Percentiles rank a stretch among this genome's conserved stretches.
Evolutionary conservation across 768 basidiomycete species (phyloP).

Genomic region (Agrocybe praecox): DNA sequence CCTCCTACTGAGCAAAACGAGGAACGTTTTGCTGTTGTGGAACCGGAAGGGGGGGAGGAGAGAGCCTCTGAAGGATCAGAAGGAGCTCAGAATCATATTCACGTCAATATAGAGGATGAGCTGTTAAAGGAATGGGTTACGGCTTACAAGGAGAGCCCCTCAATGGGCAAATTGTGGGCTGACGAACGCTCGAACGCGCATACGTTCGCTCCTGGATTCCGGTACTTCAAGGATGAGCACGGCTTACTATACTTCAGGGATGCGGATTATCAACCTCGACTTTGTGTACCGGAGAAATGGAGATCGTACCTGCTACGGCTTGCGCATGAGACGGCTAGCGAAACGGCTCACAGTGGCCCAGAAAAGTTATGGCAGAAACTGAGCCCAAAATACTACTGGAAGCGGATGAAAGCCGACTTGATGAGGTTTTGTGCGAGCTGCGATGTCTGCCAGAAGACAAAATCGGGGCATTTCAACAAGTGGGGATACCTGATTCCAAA

Average conservation of each 20-base stretch:
- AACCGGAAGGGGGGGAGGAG: too few relatives aligned
- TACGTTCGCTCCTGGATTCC: background rate
- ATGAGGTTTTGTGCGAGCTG: background rate
- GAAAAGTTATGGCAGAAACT: background rate
- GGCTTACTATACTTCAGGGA: slow-evolving; percentile 6
- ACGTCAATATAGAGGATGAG: background rate
- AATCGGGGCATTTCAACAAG: background rate
- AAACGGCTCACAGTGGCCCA: slow-evolving; percentile 1
- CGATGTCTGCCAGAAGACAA: slow-evolving; percentile 12
- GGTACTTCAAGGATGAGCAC: background rate
- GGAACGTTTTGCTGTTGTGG: too few relatives aligned
- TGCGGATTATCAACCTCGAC: background rate
- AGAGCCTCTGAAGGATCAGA: background rate
- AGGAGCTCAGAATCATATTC: background rate
- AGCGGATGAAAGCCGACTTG: background rate
- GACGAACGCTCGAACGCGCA: background rate
- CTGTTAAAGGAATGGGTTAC: background rate
- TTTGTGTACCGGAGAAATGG: background rate
- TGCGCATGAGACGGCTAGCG: background rate
- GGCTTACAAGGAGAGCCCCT: background rate
- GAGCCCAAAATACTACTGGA: slow-evolving; percentile 1
- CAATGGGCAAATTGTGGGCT: background rate
- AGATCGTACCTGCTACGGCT: background rate
- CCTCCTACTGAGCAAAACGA: too few relatives aligned
- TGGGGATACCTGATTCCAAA: background rate